phyloP scores from a whole-genome alignment of 202 grass and related monocot genomes.

The Schoenoplectus tabernaemontani region DNA sequence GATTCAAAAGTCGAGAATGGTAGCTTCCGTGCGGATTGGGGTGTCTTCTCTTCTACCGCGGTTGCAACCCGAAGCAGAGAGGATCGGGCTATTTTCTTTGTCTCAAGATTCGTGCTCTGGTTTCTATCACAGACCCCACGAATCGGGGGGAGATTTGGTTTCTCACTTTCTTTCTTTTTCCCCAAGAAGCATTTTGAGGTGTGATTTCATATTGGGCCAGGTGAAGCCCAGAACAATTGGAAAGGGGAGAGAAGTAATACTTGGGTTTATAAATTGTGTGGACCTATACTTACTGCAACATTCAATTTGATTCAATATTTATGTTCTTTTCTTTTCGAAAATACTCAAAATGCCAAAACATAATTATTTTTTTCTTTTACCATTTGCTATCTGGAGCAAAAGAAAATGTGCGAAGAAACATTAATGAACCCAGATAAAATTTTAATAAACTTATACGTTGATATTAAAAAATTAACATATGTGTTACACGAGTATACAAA shows the following conservation, averaged over 20 bases:
- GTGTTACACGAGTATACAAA: too few species aligned
- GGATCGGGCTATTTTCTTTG: not conserved
- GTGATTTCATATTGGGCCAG: not conserved
- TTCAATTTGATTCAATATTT: too few species aligned
- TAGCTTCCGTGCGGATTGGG: not conserved
- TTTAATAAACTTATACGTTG: too few species aligned
- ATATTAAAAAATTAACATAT: too few species aligned
- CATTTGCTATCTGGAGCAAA: not conserved
- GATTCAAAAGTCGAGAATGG: not conserved
- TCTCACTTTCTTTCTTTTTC: not conserved
- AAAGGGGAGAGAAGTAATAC: not conserved
- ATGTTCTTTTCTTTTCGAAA: not conserved
- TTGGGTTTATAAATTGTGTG: not conserved
- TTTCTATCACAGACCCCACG: not conserved
- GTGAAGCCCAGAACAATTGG: not conserved
- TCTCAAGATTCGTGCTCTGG: not conserved
- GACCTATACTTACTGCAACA: not conserved
- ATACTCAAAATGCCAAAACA: not conserved
- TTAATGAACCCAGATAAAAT: too few species aligned
- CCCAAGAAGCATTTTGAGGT: not conserved
- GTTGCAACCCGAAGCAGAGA: not conserved
- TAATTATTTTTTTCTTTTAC: not conserved
- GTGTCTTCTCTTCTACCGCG: not conserved
- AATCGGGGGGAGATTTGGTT: not conserved
- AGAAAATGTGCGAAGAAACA: too few species aligned